Percentiles rank a stretch among this genome's conserved stretches.
Evolutionary conservation across 306 rosid species (phyloP).

Genomic region (Oxytropis ochrocephala): DNA sequence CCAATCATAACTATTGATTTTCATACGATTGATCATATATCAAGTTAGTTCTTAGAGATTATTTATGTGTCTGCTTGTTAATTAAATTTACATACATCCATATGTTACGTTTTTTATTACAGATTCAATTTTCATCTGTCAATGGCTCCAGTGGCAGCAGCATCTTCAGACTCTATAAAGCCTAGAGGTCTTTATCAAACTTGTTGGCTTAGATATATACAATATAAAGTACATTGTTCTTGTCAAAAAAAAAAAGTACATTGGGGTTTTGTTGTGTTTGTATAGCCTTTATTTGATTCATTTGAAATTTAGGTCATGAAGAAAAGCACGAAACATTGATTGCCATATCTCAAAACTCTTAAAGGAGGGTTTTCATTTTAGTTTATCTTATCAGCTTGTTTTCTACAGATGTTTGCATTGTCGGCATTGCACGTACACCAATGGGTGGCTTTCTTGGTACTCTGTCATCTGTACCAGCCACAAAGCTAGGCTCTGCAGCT

Average conservation of each 20-base stretch:
- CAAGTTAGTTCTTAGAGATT: constrained; percentile 1
- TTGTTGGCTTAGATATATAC: neutral
- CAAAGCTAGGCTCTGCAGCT: constrained; percentile 87
- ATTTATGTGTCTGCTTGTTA: neutral
- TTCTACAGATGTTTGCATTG: constrained; percentile 84
- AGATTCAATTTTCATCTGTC: constrained; percentile 28
- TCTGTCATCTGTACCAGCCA: constrained; percentile 78
- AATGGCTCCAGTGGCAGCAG: constrained; percentile 61
- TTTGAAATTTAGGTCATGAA: neutral
- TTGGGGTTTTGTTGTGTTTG: neutral
- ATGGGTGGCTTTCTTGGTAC: constrained; percentile 93
- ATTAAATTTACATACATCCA: neutral
- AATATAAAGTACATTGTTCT: too few species aligned
- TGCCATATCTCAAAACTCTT: neutral
- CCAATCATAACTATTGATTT: neutral
- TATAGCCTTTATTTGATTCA: neutral
- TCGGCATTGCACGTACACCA: constrained; percentile 98
- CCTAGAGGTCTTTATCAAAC: constrained; percentile 58
- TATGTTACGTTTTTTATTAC: constrained; percentile 16
- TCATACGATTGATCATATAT: neutral
- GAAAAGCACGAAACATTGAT: neutral
- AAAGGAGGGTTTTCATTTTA: neutral
- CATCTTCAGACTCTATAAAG: constrained; percentile 59
- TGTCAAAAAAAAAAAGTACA: too few species aligned
- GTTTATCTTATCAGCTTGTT: constrained; percentile 13